phyloP scores from a whole-genome alignment of 345 rosid genomes.

The Euphorbia lathyris region DNA sequence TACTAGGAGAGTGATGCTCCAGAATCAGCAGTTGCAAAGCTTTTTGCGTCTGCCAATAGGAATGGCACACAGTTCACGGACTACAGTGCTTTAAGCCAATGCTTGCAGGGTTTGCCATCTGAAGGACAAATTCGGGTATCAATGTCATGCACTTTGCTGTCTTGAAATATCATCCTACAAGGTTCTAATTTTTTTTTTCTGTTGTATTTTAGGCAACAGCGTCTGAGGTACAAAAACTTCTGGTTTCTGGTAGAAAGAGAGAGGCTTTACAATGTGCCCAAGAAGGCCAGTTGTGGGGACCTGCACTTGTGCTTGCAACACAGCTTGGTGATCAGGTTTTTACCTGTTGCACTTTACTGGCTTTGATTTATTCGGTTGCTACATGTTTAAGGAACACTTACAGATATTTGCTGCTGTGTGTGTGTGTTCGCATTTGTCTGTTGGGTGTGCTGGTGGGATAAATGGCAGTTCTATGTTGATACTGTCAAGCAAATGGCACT shows the following conservation, averaged over 20 bases:
- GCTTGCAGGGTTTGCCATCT: slow-evolving; percentile 82
- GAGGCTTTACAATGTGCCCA: slow-evolving; percentile 86
- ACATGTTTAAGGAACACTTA: slow-evolving; percentile 4
- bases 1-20: slow-evolving; percentile 76
- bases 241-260: slow-evolving; percentile 86
- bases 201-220: slow-evolving; percentile 70
- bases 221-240: slow-evolving; percentile 84
- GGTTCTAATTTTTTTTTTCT: slow-evolving; percentile 16
- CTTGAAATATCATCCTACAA: neutral
- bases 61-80: slow-evolving; percentile 43
- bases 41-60: slow-evolving; percentile 80
- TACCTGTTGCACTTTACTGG: slow-evolving; percentile 10
- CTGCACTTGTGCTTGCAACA: slow-evolving; percentile 91
- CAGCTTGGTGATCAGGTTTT: slow-evolving; percentile 95
- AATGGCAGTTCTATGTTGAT: slow-evolving; percentile 81
- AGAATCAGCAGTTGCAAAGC: slow-evolving; percentile 93
- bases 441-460: slow-evolving; percentile 14
- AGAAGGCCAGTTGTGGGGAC: slow-evolving; percentile 98
- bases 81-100: slow-evolving; percentile 54
- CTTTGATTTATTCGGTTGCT: slow-evolving; percentile 3
- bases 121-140: slow-evolving; percentile 83
- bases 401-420: slow-evolving; percentile 5
- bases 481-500: slow-evolving; percentile 98
- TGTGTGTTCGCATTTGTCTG: slow-evolving; percentile 2
- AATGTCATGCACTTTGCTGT: neutral